Conservation (phyloP, 257 asterid genomes). For the Lycium ferocissimum region DNA sequence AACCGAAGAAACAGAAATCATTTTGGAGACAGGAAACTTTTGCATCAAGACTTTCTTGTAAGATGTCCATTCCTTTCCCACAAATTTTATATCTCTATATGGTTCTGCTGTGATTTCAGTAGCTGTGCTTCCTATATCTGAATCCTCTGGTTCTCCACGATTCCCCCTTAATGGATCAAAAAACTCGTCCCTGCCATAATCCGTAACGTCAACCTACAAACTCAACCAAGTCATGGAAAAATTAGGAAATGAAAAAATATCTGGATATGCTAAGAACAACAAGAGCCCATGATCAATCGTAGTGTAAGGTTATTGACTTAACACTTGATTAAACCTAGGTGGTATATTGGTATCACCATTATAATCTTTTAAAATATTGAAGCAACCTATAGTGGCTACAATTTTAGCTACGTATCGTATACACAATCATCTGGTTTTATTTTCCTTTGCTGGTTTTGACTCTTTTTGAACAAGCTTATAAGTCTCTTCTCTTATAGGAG, state of each 20-base stretch:
- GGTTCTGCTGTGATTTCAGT: slow-evolving; percentile 35
- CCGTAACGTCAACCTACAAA: slow-evolving; percentile 55
- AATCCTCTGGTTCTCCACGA: slow-evolving; percentile 42
- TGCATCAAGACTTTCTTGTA: slow-evolving; percentile 75
- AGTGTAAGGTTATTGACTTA: not conserved
- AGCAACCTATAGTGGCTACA: slow-evolving; percentile 15
- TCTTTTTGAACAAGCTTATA: not conserved
- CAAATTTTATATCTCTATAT: slow-evolving; percentile 38
- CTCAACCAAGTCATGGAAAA: slow-evolving; percentile 34
- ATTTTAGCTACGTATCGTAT: not conserved
- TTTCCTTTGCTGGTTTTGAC: not conserved
- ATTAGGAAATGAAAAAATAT: slow-evolving; percentile 4
- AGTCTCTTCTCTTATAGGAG: not conserved
- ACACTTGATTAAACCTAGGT: not conserved
- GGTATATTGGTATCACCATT: not conserved
- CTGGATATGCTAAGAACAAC: slow-evolving; percentile 12
- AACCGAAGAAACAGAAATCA: slow-evolving; percentile 56
- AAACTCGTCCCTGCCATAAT: slow-evolving; percentile 44
- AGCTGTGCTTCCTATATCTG: slow-evolving; percentile 43
- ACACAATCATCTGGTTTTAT: not conserved
- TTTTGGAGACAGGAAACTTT: slow-evolving; percentile 67
- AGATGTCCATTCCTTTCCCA: slow-evolving; percentile 68
- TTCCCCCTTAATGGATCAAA: slow-evolving; percentile 68
- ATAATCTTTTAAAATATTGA: slow-evolving; percentile 4
- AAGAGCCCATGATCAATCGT: slow-evolving; percentile 13